Conservation (phyloP, 768 basidiomycete genomes). For the Pisolithus sp. region DNA sequence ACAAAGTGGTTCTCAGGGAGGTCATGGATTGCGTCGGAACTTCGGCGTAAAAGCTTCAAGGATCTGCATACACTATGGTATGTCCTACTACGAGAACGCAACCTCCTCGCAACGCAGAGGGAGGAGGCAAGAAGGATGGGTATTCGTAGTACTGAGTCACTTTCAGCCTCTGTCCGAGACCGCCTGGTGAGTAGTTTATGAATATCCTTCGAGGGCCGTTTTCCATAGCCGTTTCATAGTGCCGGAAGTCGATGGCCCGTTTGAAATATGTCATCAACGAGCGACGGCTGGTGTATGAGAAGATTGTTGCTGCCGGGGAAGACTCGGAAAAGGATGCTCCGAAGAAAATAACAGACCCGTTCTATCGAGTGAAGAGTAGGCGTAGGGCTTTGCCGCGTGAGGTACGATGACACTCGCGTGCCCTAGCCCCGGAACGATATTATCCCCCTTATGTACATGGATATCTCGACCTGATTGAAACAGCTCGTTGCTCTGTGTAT, state of each 20-base stretch:
- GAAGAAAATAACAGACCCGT: constrained; percentile 5
- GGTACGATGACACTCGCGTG: background rate
- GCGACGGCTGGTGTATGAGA: constrained; percentile 74
- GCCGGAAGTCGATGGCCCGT: constrained; percentile 92
- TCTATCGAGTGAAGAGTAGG: constrained; percentile 15
- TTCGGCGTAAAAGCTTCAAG: constrained; percentile 85
- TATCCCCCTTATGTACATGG: background rate
- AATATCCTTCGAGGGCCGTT: background rate
- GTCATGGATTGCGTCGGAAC: constrained; percentile 79
- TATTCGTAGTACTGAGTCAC: constrained; percentile 24
- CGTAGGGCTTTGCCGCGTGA: constrained; percentile 11
- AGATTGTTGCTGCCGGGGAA: constrained; percentile 16
- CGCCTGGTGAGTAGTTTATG: constrained; percentile 36
- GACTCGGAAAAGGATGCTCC: constrained; percentile 15
- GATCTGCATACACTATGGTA: constrained; percentile 97
- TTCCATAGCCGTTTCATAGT: constrained; percentile 37
- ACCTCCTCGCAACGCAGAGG: constrained; percentile 81
- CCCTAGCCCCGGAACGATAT: no score
- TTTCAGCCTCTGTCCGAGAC: constrained; percentile 29
- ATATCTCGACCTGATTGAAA: constrained; percentile 7
- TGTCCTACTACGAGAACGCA: constrained; percentile 79
- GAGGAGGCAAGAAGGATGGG: constrained; percentile 70
- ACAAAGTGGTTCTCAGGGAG: constrained; percentile 50
- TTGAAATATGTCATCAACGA: constrained; percentile 92
- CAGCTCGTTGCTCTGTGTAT: background rate